A percentile compares a stretch with the other conserved stretches of the same genome.
phyloP scores from a whole-genome alignment of 2,329 filamentous ascomycete genomes.

The Xylaria multiplex region DNA sequence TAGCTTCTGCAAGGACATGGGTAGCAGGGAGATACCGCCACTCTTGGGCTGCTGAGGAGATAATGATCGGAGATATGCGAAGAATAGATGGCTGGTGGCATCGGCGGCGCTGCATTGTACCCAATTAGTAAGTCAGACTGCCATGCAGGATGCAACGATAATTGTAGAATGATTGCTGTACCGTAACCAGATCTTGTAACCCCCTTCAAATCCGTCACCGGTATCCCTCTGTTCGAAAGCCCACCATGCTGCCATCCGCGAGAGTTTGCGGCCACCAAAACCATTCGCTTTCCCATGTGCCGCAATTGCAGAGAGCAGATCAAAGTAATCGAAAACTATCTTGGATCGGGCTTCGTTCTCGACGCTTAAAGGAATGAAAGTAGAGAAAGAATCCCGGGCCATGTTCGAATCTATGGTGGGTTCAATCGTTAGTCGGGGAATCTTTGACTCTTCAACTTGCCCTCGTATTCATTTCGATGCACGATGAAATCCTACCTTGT shows the following conservation, averaged over 20 bases:
- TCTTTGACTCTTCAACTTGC: neutral
- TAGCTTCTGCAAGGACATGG: conserved; percentile 89
- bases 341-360: conserved; percentile 85
- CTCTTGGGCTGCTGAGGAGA: conserved; percentile 77
- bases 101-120: conserved; percentile 77
- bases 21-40: conserved; percentile 84
- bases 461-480: conserved; percentile 9
- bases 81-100: conserved; percentile 96
- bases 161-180: conserved; percentile 54
- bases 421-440: conserved; percentile 21
- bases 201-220: conserved; percentile 91
- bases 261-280: conserved; percentile 90
- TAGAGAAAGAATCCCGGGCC: conserved; percentile 92
- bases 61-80: conserved; percentile 91
- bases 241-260: conserved; percentile 97
- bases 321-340: conserved; percentile 97
- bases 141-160: conserved; percentile 8
- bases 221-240: conserved; percentile 91
- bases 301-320: conserved; percentile 87
- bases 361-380: conserved; percentile 93
- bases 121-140: conserved; percentile 45
- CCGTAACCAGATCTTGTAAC: conserved; percentile 89
- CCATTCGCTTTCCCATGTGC: conserved; percentile 95
- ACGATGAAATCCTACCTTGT: conserved; percentile 68
- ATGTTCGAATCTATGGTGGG: conserved; percentile 79